Base-by-base conservation (phyloP, 106 monocot species). In the Xerophyta viscosa region DNA sequence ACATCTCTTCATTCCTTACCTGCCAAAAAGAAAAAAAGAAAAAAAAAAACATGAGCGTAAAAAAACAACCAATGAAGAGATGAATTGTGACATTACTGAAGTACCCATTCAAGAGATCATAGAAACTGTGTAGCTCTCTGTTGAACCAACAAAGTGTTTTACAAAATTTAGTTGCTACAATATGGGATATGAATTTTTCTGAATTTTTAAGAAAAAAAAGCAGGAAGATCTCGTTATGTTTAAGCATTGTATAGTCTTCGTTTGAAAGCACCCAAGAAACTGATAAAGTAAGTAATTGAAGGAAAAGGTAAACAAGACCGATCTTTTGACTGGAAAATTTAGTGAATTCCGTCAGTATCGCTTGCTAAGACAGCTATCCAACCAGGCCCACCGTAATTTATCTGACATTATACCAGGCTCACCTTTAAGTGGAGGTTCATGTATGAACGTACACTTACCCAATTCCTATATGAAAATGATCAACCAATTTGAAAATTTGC, bases 281-380 rank as follows among this genome's bases (percentile, higher is more conserved):
- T 19, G 24, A 39, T 37, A 27, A 44, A 22, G 19, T 42, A 28
- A 15, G 9, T 20, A 41, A 58, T n/a, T n/a, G n/a, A 58, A 58
- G 10, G 26, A 11, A 37, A 50, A 50, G 27, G 0, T 15, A 5
- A 21, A 8, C 8, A 29, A 2, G 14, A 41, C 24, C 31, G 30
- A 10, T 60, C 22, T 9, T 68, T 68, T 50, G 52, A 68, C 59
- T 37, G 28, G 28, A 14, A 6, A 39, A 14, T 37, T 4, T 30
- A 50, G 41, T 41, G 15, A 66, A 39, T 20, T 5, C 15, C 49
- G 58, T 57, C 67, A 58, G 22, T 43, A 67, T 50, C 17, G 46
- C 62, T 62, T 55, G 50, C 31, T 28, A 65, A 66, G 54, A 36
- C 44, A 71, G 67, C 66, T 66, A 72, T 66, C 50, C 37, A 26